Evolutionary conservation across 345 rosid species (phyloP).

Genomic region (Acer campestre): DNA sequence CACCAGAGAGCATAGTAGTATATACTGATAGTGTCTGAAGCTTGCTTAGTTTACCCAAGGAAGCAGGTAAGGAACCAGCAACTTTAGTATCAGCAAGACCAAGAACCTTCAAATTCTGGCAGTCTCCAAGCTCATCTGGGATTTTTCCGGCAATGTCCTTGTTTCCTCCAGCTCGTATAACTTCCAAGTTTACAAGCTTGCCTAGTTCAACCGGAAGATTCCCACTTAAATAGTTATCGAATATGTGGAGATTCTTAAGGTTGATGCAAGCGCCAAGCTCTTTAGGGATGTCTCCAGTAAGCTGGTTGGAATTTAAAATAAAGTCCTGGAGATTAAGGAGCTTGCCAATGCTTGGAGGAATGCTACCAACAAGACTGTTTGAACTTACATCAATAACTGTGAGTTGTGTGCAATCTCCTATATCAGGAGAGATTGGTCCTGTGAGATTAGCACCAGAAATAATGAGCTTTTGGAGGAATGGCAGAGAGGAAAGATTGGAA

Average conservation of each 20-base stretch:
- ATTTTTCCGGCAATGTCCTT: conserved; percentile 68
- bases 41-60: conserved; percentile 68
- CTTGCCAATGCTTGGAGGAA: conserved; percentile 75
- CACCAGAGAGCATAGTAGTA: conserved; percentile 70
- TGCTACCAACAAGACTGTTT: conserved; percentile 66
- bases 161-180: conserved; percentile 80
- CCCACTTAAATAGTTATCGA: conserved; percentile 67
- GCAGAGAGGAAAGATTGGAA: conserved; percentile 51
- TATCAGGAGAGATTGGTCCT: conserved; percentile 55
- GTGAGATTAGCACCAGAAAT: conserved; percentile 68
- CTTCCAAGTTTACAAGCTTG: conserved; percentile 49
- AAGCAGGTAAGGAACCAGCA: conserved; percentile 66
- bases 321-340: conserved; percentile 65
- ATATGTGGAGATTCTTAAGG: conserved; percentile 60
- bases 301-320: conserved; percentile 65
- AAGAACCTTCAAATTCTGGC: conserved; percentile 53
- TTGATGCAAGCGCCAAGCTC: conserved; percentile 64
- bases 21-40: conserved; percentile 64
- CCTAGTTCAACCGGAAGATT: conserved; percentile 63
- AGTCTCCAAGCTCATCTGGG: conserved; percentile 73
- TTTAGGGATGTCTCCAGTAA: conserved; percentile 65
- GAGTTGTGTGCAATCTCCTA: conserved; percentile 50
- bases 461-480: conserved; percentile 51
- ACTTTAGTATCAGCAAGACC: conserved; percentile 83
- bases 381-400: conserved; percentile 59